A percentile compares a stretch with the other conserved stretches of the same genome.
These are phyloP conservation scores for Solanum medicagineum DNA, from an alignment of 257 asterid species.

Conservation along the genomic window DNA sequence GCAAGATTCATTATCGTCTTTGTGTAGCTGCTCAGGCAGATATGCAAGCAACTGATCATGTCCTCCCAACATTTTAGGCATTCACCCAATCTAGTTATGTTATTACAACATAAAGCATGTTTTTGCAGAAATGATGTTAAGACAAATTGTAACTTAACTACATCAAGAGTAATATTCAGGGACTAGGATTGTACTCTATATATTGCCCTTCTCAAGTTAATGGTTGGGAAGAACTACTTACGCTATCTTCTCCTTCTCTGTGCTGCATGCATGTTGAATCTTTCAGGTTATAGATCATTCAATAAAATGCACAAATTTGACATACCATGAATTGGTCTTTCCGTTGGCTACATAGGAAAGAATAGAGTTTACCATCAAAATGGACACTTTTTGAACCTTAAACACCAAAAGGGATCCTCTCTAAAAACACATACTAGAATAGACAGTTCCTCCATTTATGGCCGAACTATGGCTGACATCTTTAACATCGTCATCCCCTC, in stretches of 20 bases:
- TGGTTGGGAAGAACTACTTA: neutral
- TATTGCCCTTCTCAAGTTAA: neutral
- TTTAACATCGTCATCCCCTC: too few relatives aligned
- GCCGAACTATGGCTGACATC: too few relatives aligned
- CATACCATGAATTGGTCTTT: neutral
- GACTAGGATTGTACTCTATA: neutral
- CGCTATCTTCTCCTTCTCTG: neutral
- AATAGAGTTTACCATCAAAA: too few relatives aligned
- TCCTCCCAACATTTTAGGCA: neutral
- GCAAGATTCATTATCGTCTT: neutral
- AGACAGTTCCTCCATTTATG: too few relatives aligned
- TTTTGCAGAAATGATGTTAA: neutral
- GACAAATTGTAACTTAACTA: neutral
- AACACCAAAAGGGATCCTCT: too few relatives aligned
- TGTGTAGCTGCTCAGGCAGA: neutral
- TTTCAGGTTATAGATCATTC: neutral
- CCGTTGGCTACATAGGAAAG: neutral
- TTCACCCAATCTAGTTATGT: neutral
- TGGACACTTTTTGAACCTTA: too few relatives aligned
- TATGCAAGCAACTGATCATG: neutral
- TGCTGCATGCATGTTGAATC: neutral
- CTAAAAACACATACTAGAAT: too few relatives aligned
- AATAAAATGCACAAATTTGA: neutral
- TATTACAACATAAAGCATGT: neutral
- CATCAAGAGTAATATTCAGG: neutral